Percentiles rank a stretch among this genome's conserved stretches.
These are phyloP conservation scores for Conringia planisiliqua DNA, from an alignment of 345 rosid species.

Conservation along the genomic window DNA sequence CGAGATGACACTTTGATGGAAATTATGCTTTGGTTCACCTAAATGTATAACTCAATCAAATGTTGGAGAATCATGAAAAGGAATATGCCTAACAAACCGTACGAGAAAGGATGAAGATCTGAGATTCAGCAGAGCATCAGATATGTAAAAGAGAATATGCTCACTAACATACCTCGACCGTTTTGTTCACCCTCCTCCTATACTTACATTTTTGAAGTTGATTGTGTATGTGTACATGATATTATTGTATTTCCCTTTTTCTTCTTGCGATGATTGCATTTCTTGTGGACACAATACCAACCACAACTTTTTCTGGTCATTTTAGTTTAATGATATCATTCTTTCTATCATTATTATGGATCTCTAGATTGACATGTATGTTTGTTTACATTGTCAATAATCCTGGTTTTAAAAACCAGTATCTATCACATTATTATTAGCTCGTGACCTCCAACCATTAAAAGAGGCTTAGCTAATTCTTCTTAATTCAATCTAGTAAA, in stretches of 20 bases:
- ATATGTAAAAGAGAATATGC: conserved; percentile 26
- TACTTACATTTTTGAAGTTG: background rate
- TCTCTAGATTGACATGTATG: background rate
- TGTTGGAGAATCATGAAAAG: conserved; percentile 9
- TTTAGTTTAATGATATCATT: background rate
- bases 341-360: background rate
- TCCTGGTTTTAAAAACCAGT: background rate
- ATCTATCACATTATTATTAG: background rate
- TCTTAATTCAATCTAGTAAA: background rate
- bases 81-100: conserved; percentile 27
- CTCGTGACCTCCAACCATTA: background rate
- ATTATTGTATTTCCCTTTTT: background rate
- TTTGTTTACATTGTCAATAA: background rate
- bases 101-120: background rate
- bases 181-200: background rate
- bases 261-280: background rate
- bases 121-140: conserved; percentile 28
- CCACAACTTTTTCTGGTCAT: background rate
- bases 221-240: background rate
- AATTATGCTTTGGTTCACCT: background rate
- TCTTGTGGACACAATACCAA: background rate
- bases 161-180: background rate
- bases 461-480: background rate
- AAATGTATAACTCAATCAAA: background rate
- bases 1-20: background rate